A percentile compares a stretch with the other conserved stretches of the same genome.
phyloP scores from a whole-genome alignment of 2,329 filamentous ascomycete genomes.

The Lachnellula willkommii region DNA sequence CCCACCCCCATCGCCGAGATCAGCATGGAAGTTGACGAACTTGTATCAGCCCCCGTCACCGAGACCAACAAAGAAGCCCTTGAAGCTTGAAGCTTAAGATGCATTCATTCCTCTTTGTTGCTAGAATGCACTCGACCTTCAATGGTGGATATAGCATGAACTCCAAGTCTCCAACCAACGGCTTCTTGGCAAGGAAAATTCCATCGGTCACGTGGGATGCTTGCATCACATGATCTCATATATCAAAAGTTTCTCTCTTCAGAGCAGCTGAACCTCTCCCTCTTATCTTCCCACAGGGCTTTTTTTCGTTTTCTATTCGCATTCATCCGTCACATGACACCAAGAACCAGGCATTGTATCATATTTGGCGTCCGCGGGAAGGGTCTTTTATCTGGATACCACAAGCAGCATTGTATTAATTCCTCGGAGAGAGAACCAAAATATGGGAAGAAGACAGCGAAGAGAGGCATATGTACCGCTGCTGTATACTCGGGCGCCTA shows the following conservation, averaged over 20 bases:
- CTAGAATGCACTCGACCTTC: too few species aligned
- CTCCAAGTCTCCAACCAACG: too few species aligned
- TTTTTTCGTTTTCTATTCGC: background rate
- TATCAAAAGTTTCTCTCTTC: background rate
- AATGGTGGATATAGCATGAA: too few species aligned
- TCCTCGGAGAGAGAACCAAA: background rate
- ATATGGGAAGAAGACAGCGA: background rate
- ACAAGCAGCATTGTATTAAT: background rate
- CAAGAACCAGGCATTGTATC: constrained; percentile 3
- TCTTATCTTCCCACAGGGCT: background rate
- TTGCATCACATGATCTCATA: background rate
- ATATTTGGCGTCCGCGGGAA: constrained; percentile 6
- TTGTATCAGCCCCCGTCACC: too few species aligned
- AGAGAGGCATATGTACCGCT: background rate
- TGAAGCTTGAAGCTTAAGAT: background rate
- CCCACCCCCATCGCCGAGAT: too few species aligned
- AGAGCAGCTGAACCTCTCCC: background rate
- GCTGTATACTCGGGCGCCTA: background rate
- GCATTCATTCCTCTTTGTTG: too few species aligned
- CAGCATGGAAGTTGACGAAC: too few species aligned
- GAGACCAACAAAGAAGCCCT: background rate
- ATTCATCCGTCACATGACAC: constrained; percentile 2
- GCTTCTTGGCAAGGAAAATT: too few species aligned
- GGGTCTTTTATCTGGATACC: constrained; percentile 6
- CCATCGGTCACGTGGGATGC: background rate